Evolutionary conservation across 129 eudicot genomes (phyloP).

Genomic region (Pulicaria dysenterica): DNA sequence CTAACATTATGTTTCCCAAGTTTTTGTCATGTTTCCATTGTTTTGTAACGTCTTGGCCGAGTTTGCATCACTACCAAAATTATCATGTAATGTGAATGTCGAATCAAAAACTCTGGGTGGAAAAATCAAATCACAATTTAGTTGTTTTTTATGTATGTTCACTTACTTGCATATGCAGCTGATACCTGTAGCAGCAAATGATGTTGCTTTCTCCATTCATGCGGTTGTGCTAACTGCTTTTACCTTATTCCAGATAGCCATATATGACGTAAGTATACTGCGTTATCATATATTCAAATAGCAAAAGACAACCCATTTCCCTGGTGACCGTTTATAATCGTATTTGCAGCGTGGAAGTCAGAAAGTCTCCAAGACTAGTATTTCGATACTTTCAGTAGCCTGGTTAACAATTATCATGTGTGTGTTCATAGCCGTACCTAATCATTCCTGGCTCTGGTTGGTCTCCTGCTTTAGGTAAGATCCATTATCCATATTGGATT

Average conservation of each 20-base stretch:
- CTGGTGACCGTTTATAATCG: not conserved
- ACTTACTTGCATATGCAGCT: conserved; percentile 49
- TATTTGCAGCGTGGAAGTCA: conserved; percentile 75
- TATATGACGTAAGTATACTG: conserved; percentile 70
- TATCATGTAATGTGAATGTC: conserved; percentile 13
- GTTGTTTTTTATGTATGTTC: conserved; percentile 14
- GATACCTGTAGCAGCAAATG: conserved; percentile 98
- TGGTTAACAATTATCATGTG: conserved; percentile 77
- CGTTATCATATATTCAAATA: not conserved
- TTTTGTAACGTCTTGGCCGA: too few relatives aligned
- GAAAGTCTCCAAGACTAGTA: conserved; percentile 65
- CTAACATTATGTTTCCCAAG: not conserved
- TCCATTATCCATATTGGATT: conserved; percentile 3
- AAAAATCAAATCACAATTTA: not conserved
- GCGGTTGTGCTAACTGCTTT: conserved; percentile 84
- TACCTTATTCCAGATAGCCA: conserved; percentile 81
- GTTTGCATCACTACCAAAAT: not conserved
- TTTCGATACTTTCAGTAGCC: conserved; percentile 61
- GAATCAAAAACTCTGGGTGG: conserved; percentile 12
- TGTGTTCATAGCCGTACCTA: conserved; percentile 71
- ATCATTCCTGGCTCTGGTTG: conserved; percentile 92
- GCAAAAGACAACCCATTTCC: not conserved
- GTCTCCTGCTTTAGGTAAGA: conserved; percentile 85
- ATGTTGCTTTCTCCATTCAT: conserved; percentile 94
- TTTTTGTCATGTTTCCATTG: not conserved